phyloP scores from a whole-genome alignment of 345 rosid genomes.

The Syzygium aqueum region DNA sequence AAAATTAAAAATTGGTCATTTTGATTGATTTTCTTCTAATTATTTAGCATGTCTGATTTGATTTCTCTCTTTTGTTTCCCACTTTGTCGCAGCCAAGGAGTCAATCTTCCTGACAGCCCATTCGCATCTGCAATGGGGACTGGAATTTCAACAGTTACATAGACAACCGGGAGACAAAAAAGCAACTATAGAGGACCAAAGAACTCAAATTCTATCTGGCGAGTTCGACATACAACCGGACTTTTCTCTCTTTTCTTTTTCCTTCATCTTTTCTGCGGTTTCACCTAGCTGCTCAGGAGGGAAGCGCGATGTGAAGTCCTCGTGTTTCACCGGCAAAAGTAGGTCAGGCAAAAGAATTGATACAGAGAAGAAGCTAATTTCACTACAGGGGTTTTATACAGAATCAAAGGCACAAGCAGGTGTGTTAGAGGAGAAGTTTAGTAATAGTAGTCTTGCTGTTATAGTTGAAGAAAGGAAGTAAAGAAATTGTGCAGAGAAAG shows the following conservation, averaged over 20 bases:
- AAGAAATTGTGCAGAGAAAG: neutral
- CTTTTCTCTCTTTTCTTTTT: neutral
- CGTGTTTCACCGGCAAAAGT: neutral
- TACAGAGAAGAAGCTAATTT: neutral
- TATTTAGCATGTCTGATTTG: neutral
- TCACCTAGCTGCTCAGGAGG: neutral
- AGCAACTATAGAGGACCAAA: constrained; percentile 17
- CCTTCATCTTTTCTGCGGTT: neutral
- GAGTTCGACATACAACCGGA: neutral
- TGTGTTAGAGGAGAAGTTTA: neutral
- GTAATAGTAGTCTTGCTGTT: neutral
- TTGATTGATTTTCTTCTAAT: neutral
- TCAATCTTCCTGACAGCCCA: constrained; percentile 85
- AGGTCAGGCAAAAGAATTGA: neutral
- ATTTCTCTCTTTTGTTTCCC: neutral
- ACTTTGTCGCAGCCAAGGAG: constrained; percentile 35
- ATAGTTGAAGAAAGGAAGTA: neutral
- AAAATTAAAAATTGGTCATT: neutral
- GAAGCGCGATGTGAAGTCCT: neutral
- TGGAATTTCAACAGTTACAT: constrained; percentile 60
- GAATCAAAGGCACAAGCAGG: neutral
- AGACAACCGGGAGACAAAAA: constrained; percentile 26
- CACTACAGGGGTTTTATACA: neutral
- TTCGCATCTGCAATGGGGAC: constrained; percentile 47
- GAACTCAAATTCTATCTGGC: neutral